Evolutionary conservation across 202 grass and related monocot species (phyloP).

Genomic region (Zoysia matrella): DNA sequence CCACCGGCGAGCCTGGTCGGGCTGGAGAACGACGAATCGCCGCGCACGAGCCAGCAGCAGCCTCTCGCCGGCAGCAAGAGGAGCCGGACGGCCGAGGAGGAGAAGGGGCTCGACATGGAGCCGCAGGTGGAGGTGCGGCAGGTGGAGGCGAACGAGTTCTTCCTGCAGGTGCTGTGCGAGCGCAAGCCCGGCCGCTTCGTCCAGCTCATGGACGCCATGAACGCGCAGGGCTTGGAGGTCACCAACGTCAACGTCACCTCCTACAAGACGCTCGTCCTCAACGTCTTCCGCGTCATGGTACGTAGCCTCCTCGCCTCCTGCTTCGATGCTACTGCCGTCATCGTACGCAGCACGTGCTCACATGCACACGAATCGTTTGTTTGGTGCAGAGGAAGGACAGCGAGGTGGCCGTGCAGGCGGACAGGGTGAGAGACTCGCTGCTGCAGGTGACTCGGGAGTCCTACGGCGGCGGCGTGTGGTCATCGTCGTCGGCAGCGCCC

Average conservation of each 20-base stretch:
- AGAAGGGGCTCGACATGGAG: conserved; percentile 62
- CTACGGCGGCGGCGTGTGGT: conserved; percentile 18
- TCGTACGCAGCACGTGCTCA: neutral
- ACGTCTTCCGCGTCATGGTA: conserved; percentile 81
- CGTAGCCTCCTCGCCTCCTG: neutral
- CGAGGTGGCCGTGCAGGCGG: conserved; percentile 64
- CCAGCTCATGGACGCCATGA: conserved; percentile 77
- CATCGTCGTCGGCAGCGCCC: conserved; percentile 37
- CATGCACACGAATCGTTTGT: neutral
- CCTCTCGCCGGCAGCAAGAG: conserved; percentile 10
- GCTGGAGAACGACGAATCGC: conserved; percentile 67
- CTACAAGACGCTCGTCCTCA: conserved; percentile 71
- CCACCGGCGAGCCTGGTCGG: conserved; percentile 51
- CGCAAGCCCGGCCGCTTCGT: conserved; percentile 71
- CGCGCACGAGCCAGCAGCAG: conserved; percentile 31
- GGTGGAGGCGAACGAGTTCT: conserved; percentile 86
- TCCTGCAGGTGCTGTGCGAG: conserved; percentile 85
- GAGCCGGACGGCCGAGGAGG: neutral
- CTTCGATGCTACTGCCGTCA: neutral
- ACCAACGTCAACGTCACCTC: conserved; percentile 86
- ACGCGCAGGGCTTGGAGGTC: conserved; percentile 68
- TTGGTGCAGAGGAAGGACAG: conserved; percentile 66
- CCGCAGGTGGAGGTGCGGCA: conserved; percentile 93
- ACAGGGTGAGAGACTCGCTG: conserved; percentile 81
- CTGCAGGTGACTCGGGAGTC: conserved; percentile 75